Evolutionary conservation across 495 filamentous ascomycete genomes (phyloP), one percentile per base, ranked within the genome.

Genomic region (Aspergillus bertholletiae): DNA sequence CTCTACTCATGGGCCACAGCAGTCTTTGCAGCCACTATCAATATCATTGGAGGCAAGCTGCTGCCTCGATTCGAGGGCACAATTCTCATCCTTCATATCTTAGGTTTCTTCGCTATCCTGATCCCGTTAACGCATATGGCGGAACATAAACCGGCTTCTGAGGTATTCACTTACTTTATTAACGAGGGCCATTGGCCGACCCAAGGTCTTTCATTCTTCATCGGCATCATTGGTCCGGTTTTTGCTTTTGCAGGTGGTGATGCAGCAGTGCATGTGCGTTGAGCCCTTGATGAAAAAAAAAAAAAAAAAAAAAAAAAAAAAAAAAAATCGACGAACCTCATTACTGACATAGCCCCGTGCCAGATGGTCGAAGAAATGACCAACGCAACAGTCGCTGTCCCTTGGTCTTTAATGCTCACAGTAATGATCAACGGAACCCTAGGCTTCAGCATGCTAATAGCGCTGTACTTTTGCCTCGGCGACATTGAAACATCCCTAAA

Each of bases 21-120:
- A 0, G 22, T 61, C 0, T 66, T 80, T 22, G 66, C 71, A 2
- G 55, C 78, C 0, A 63, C 61, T 4, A 64, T 77, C 61, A 82
- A 81, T 56, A 66, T 67, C 0, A 40, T 74, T 3, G 60, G 69
- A 3, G 70, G 75, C 37, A 70, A 55, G 12, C n/a, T 69, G 1
- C 60, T 82, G 12, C 72, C 76, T 6, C 66, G 65, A 21, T 68
- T 79, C 21, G 79, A 83, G 49, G 66, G 63, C 1, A 53, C 73
- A 0, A 70, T 80, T 5, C 60, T 83, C 6, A 63, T 80, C 20
- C 45, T 82, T 11, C 79, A 83, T 26, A 55, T 83, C 1, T 54
- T 76, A 3, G 80, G 77, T 0, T 82, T 81, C 57, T 78, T 83
- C 18, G 79, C 67, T 9, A 70, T 83, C 7, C 53, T 83, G 0